Percentiles rank a stretch among this genome's conserved stretches.
Conservation (phyloP, 2,329 filamentous ascomycete genomes). For the Penicillium sp. region DNA sequence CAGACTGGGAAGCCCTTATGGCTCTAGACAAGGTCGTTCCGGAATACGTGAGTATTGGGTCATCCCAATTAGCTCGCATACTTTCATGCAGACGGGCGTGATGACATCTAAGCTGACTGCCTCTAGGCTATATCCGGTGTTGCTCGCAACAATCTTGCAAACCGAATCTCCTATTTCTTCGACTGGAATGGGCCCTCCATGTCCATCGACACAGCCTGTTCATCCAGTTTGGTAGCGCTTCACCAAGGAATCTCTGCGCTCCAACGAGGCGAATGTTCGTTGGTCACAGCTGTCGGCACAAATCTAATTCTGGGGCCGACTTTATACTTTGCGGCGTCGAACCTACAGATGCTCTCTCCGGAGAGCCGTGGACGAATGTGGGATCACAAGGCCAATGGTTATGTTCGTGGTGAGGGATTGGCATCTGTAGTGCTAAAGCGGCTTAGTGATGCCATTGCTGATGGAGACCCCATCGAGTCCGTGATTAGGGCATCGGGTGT, state of each 20-base stretch:
- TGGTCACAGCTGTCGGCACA: background rate
- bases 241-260: background rate
- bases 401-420: constrained; percentile 10
- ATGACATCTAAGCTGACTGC: too few species aligned
- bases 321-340: constrained; percentile 24
- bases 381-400: constrained; percentile 29
- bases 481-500: constrained; percentile 22
- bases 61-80: too few species aligned
- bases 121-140: too few species aligned
- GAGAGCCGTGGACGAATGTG: constrained; percentile 27
- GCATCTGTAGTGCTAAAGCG: constrained; percentile 28
- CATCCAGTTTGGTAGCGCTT: background rate
- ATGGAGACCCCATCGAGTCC: constrained; percentile 28
- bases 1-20: too few species aligned
- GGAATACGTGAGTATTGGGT: too few species aligned
- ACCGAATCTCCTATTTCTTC: background rate
- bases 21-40: too few species aligned
- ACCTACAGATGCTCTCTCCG: constrained; percentile 35
- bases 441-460: constrained; percentile 25
- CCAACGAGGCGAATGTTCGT: background rate
- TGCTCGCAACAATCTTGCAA: background rate
- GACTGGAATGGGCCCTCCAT: background rate
- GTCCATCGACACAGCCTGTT: background rate
- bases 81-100: too few species aligned
- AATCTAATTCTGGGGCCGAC: background rate